Evolutionary conservation across 495 filamentous ascomycete genomes (phyloP).

Genomic region (Pyronema omphalodes): DNA sequence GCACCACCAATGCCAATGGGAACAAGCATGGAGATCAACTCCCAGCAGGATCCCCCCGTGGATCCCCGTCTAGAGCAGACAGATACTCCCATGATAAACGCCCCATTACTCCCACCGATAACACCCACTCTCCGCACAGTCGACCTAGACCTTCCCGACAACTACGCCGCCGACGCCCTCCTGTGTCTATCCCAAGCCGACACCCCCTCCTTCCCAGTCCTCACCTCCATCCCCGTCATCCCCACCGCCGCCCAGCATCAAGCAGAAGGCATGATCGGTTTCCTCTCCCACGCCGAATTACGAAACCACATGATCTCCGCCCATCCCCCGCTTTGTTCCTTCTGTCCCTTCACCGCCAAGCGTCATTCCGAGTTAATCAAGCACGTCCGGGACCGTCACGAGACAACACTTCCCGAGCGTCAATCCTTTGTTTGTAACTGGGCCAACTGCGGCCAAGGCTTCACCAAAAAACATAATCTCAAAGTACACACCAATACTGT

Average conservation of each 20-base stretch:
- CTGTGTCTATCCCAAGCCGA: not conserved
- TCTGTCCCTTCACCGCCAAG: conserved; percentile 48
- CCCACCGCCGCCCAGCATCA: not conserved
- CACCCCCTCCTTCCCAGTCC: not conserved
- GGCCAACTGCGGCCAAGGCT: conserved; percentile 38
- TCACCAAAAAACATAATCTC: conserved; percentile 62
- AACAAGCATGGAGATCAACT: not conserved
- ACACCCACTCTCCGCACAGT: not conserved
- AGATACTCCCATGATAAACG: not conserved
- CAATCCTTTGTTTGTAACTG: conserved; percentile 45
- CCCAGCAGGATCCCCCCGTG: not conserved
- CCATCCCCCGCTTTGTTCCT: conserved; percentile 56
- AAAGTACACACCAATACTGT: conserved; percentile 56
- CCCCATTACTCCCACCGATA: not conserved
- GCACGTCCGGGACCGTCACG: conserved; percentile 54
- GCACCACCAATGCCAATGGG: not conserved
- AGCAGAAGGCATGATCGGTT: conserved; percentile 32
- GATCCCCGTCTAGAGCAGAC: not conserved
- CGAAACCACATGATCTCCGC: conserved; percentile 49
- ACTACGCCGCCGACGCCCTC: not conserved
- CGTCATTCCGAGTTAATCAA: conserved; percentile 41
- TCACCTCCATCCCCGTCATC: not conserved
- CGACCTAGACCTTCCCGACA: not conserved
- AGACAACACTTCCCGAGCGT: conserved; percentile 40
- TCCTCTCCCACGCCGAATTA: conserved; percentile 50